phyloP scores from a whole-genome alignment of 163 green algal genomes.

The Scenedesmus sp. region DNA sequence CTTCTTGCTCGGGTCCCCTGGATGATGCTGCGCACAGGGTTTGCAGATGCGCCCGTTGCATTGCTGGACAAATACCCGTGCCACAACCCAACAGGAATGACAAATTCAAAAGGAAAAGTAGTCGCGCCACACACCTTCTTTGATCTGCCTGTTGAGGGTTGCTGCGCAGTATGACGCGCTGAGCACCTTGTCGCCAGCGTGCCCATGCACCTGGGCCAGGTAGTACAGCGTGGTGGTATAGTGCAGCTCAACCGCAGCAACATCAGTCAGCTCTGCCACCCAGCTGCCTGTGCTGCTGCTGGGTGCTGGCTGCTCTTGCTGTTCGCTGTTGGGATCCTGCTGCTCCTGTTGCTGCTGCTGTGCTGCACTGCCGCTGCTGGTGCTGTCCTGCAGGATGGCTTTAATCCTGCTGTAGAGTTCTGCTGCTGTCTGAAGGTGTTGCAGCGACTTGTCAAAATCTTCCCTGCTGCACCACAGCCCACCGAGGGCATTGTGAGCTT shows the following conservation, averaged over 20 bases:
- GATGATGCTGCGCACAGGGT: too few species aligned
- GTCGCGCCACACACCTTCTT: slow-evolving; percentile 46
- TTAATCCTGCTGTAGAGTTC: slow-evolving; percentile 41
- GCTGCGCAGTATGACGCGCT: slow-evolving; percentile 71
- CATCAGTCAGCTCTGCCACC: neutral
- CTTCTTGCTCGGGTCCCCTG: too few species aligned
- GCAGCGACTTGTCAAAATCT: slow-evolving; percentile 45
- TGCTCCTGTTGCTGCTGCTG: slow-evolving; percentile 24
- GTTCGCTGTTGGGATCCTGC: neutral
- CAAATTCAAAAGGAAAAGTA: neutral
- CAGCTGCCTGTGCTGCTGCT: neutral
- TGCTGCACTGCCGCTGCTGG: neutral
- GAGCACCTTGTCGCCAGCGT: slow-evolving; percentile 50
- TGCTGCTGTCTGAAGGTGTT: slow-evolving; percentile 56
- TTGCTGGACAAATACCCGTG: too few species aligned
- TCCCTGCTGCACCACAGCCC: slow-evolving; percentile 61
- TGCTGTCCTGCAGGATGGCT: slow-evolving; percentile 10
- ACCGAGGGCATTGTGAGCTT: slow-evolving; percentile 65
- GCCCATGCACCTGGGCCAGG: slow-evolving; percentile 59
- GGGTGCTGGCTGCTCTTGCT: neutral
- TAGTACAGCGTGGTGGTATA: slow-evolving; percentile 64
- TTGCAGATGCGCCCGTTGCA: too few species aligned
- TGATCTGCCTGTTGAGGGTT: slow-evolving; percentile 71
- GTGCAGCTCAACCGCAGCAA: slow-evolving; percentile 49
- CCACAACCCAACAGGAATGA: neutral